phyloP scores from a whole-genome alignment of 1,284 basidiomycete genomes.

The Peniophora sp. region DNA sequence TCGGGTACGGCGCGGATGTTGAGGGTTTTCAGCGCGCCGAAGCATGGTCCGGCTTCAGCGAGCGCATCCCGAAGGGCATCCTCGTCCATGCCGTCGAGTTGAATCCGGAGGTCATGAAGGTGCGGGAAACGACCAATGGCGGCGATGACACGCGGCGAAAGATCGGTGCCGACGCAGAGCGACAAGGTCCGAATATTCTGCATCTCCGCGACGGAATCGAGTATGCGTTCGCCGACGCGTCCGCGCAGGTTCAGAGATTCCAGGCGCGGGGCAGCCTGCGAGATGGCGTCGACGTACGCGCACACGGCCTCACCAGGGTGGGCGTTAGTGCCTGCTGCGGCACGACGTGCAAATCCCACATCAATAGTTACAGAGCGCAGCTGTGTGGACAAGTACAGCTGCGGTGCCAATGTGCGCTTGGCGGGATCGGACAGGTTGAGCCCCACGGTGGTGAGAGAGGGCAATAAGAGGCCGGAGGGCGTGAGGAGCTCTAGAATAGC shows the following conservation, averaged over 20 bases:
- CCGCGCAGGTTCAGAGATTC: conserved; percentile 39
- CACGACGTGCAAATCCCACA: conserved; percentile 24
- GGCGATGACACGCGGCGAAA: conserved; percentile 32
- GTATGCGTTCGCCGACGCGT: conserved; percentile 27
- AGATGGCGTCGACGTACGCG: conserved; percentile 10
- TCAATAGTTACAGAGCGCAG: conserved; percentile 35
- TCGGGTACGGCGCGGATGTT: conserved; percentile 30
- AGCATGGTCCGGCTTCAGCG: conserved; percentile 15
- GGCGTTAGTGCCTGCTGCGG: conserved; percentile 1
- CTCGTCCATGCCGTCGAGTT: conserved; percentile 34
- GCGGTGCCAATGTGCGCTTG: conserved; percentile 15
- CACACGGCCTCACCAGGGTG: conserved; percentile 10
- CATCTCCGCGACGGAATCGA: conserved; percentile 28
- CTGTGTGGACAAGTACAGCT: conserved; percentile 26
- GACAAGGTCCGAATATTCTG: conserved; percentile 31
- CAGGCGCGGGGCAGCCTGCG: conserved; percentile 22
- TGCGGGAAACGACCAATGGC: conserved; percentile 33
- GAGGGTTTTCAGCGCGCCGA: conserved; percentile 36
- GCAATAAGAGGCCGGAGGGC: conserved; percentile 16
- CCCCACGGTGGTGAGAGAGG: conserved; percentile 28
- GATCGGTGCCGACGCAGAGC: conserved; percentile 33
- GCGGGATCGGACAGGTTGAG: conserved; percentile 28
- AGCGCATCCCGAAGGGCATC: conserved; percentile 22
- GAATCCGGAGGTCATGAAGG: conserved; percentile 39
- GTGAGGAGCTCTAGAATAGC: conserved; percentile 3